Base-by-base conservation (phyloP, 495 filamentous ascomycete species). In the Daldinia grandis region DNA sequence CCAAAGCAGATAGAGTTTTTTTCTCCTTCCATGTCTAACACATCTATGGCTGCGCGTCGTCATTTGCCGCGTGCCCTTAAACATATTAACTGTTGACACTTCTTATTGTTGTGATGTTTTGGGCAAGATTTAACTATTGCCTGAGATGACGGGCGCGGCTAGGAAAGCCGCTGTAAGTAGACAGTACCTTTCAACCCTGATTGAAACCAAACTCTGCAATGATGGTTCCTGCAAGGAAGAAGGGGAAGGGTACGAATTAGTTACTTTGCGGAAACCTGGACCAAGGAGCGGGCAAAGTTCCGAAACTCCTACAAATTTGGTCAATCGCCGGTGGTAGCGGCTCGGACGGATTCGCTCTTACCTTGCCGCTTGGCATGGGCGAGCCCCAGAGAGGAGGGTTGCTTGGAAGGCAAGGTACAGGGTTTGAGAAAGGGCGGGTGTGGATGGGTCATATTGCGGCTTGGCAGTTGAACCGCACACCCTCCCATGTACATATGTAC, bases 301-400 rank as follows among this genome's bases (percentile, higher is more conserved):
- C 66, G 73, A 72, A 72, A 77, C 75, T 69, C 68, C 44, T 65
- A 71, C 75, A 77, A 74, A 76, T 77, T 72, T 74, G 75, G 73
- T 68, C 70, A 72, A 76, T 74, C 74, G 66, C 75, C 70, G 73
- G 70, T 74, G 70, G 73, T 77, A 69, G 75, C 75, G 75, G 75
- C 75, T 77, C 75, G 75, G 75, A 77, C 75, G 75, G 75, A 77
- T 77, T 76, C 73, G 71, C 63, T 72, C 67, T 68, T 73, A 64
- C 75, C 71, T 74, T 74, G 72, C 74, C 72, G 72, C 72, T 74
- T 73, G 71, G 68, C 70, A 66, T 75, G 73, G 69, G 56, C 60
- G 70, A 70, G 70, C 74, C 72, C 75, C 75, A 75, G 64, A 75
- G 64, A 58, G 54, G 64, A 69, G 59, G 53, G 66, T 74, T 76